Base-by-base conservation (phyloP, 169 alveolate species). In the Condylostoma magnum region DNA sequence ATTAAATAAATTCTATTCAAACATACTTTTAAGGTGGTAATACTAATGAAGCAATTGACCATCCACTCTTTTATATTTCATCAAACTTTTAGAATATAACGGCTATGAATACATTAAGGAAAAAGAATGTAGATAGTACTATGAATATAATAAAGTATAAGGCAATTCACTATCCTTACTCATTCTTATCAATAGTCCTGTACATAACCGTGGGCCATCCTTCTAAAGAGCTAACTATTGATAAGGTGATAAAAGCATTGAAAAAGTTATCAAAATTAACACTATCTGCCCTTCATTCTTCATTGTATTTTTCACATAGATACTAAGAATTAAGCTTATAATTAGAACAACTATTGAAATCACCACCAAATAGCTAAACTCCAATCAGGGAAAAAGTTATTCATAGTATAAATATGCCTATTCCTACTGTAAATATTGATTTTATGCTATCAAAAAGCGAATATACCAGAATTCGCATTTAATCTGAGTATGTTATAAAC, bases 371-470 rank as follows among this genome's bases (percentile, higher is more conserved):
- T 33, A 78, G 68, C 52, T 78, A 75, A 6, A 84, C 74, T 12
- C 94, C 96, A 54, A 92, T 78, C 36, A 92, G 84, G 15, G 92
- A 91, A 76, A 89, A 87, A 68, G 89, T 77, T 28, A 85, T 69
- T 65, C 70, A 92, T 46, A 89, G 69, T 4, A 92, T 77, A 22
- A 86, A 20, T 22, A 78, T 73, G 6, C 86, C 87, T n/a, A 87
- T 67, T 30, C 82, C 81, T 1, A 90, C 90, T 72, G 86, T 89
- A 51, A 84, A 57, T 1, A 92, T 83, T 41, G 89, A 85, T 18
- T 80, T 65, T 20, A 89, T 63, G 33, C 92, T 77, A 22, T 82
- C 84, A 46, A 89, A 65, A 33, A 92, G 65, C 28, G 95, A 81
- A 38, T 76, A 83, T 5, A 91, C 86, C 8, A 84, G 90, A 30